Evolutionary conservation across 805 yeast genomes (phyloP).

Genomic region (Yarrowia porcina): DNA sequence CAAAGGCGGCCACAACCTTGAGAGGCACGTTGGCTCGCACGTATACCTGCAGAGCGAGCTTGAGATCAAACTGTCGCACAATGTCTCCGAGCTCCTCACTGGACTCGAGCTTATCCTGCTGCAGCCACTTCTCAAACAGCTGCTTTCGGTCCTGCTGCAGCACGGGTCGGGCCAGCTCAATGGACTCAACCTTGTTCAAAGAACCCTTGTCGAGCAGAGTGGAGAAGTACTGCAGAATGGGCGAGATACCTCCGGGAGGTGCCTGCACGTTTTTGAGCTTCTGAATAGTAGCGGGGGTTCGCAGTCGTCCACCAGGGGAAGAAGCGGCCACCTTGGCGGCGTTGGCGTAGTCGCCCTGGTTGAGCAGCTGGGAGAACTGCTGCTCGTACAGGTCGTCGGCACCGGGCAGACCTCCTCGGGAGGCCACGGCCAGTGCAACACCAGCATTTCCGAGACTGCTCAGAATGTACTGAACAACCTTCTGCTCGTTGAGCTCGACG

Average conservation of each 20-base stretch:
- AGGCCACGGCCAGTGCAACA: conserved; percentile 81
- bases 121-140: conserved; percentile 91
- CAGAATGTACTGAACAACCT: conserved; percentile 84
- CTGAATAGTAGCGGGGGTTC: conserved; percentile 92
- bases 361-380: conserved; percentile 82
- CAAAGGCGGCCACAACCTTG: conserved; percentile 87
- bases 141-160: conserved; percentile 93
- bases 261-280: conserved; percentile 87
- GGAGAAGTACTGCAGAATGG: conserved; percentile 87
- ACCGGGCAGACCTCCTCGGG: conserved; percentile 96
- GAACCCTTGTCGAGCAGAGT: conserved; percentile 89
- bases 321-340: conserved; percentile 98
- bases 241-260: conserved; percentile 91
- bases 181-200: conserved; percentile 85
- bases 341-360: conserved; percentile 79
- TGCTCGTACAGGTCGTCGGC: conserved; percentile 89
- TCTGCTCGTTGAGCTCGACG: conserved; percentile 80
- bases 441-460: conserved; percentile 81
- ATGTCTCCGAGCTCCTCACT: conserved; percentile 98
- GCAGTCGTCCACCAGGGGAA: conserved; percentile 69
- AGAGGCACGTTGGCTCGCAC: conserved; percentile 76
- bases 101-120: conserved; percentile 87
- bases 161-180: conserved; percentile 93
- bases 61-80: conserved; percentile 80
- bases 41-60: conserved; percentile 87